Evolutionary conservation across 495 filamentous ascomycete species (phyloP).

Genomic region (Thermothielavioides terrestris): DNA sequence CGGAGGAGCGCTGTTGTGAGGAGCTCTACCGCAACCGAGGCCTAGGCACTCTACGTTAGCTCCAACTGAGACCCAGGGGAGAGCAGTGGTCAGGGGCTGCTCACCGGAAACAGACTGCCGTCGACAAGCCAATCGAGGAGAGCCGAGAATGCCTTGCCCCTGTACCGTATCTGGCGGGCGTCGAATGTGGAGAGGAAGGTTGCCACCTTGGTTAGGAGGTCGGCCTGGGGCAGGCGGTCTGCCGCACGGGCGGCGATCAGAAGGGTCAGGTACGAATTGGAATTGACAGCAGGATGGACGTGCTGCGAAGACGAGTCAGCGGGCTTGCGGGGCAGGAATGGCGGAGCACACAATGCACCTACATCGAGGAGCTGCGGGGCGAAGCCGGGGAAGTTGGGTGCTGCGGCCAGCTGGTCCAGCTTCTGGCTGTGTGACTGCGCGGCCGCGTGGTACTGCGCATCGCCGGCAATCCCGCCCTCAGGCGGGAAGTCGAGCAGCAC

Average conservation of each 20-base stretch:
- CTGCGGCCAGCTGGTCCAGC: constrained; percentile 22
- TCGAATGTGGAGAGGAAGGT: constrained; percentile 39
- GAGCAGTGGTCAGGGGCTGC: background rate
- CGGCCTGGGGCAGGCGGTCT: constrained; percentile 7
- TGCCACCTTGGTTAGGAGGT: constrained; percentile 29
- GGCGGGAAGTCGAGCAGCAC: constrained; percentile 36
- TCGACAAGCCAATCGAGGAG: constrained; percentile 23
- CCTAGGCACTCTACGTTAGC: constrained; percentile 31
- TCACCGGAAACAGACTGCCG: constrained; percentile 32
- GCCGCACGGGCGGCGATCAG: constrained; percentile 14
- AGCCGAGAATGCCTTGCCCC: constrained; percentile 20
- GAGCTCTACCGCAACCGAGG: constrained; percentile 49
- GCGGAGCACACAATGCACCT: background rate
- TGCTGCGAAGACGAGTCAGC: constrained; percentile 20
- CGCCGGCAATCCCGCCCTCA: constrained; percentile 10
- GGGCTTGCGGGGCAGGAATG: background rate
- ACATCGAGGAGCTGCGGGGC: constrained; percentile 30
- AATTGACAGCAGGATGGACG: constrained; percentile 32
- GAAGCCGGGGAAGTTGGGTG: constrained; percentile 4
- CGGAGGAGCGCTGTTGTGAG: constrained; percentile 59
- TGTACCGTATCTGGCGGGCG: constrained; percentile 38
- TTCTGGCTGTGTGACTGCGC: constrained; percentile 24
- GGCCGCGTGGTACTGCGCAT: constrained; percentile 23
- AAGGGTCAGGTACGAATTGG: constrained; percentile 37
- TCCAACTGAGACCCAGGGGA: background rate